Evolutionary conservation across 2,329 filamentous ascomycete genomes (phyloP), one percentile per base, ranked within the genome.

Genomic region (Ophiostoma angusticollis): DNA sequence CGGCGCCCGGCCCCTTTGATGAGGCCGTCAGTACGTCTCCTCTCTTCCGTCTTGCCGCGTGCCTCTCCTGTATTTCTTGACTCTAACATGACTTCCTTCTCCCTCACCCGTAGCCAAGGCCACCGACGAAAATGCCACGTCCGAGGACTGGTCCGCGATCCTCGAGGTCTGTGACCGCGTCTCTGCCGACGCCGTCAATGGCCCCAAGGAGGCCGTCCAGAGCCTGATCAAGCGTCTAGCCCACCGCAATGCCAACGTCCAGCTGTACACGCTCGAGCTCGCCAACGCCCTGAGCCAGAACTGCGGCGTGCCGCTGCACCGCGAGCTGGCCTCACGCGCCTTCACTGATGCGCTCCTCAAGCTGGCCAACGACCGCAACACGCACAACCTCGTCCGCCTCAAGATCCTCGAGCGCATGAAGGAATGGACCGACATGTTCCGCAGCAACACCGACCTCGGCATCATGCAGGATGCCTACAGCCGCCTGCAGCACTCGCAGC

Each of bases 391-490:
- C 59, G 91, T 98, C 56, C 96, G 96, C 63, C 77, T 84, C 47
- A 96, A 95, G 72, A 94, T 98, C 48, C 63, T 96, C 43, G 89
- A 96, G 67, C 78, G 87, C 49, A 96, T 96, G 85, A 80, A 83
- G 58, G 84, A 89, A 48, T 98, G 91, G 91, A 78, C 82, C 41
- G 84, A 91, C 53, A 93, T 95, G 84, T 96, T 96, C 58, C 74
- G 75, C 52, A 78, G 73, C 44, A 85, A 95, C 55, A 74, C 86
- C 9, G 89, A 95, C 56, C 72, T 98, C 44, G 91, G 91, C 14
- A 93, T 98, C 56, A 98, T 98, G 91, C 82, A 87, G 58, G 84
- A 93, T 54, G 87, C 89, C 43, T 96, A 89, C 60, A 79, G 79
- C 63, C 84, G 81, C 57, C 67, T 96, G 46, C 93, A 94, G 67